Conservation (phyloP, 305 asterid species). For the Fraxinus velutina region DNA sequence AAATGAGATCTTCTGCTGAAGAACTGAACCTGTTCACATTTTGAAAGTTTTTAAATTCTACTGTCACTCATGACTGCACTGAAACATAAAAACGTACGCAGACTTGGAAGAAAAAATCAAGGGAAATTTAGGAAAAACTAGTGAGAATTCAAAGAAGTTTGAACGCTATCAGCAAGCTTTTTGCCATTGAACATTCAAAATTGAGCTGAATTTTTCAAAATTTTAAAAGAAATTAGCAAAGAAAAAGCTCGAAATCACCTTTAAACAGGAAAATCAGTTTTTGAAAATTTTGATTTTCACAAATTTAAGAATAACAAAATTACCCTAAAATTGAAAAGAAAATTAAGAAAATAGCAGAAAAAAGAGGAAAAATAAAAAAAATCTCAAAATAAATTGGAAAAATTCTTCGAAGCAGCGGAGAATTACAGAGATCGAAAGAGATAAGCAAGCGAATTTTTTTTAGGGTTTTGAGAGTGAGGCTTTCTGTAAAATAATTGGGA, state of each 20-base stretch:
- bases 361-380: slow-evolving; percentile 34
- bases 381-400: slow-evolving; percentile 36
- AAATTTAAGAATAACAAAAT: slow-evolving; percentile 30
- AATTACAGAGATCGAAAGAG: slow-evolving; percentile 28
- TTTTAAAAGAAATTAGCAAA: slow-evolving; percentile 35
- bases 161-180: background rate
- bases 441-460: slow-evolving; percentile 26
- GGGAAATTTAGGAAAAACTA: slow-evolving; percentile 20
- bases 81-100: background rate
- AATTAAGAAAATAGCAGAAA: slow-evolving; percentile 23
- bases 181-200: slow-evolving; percentile 18
- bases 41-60: slow-evolving; percentile 12
- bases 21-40: slow-evolving; percentile 17
- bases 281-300: slow-evolving; percentile 22
- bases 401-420: slow-evolving; percentile 23
- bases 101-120: background rate
- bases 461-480: slow-evolving; percentile 37
- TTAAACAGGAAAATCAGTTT: slow-evolving; percentile 31
- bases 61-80: background rate
- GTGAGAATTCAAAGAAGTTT: background rate
- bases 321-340: slow-evolving; percentile 25
- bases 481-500: background rate
- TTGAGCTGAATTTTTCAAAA: slow-evolving; percentile 23
- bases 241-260: slow-evolving; percentile 32
- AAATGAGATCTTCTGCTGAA: slow-evolving; percentile 31